Percentiles rank a stretch among this genome's conserved stretches.
Evolutionary conservation across 2,329 filamentous ascomycete species (phyloP).

Genomic region (Elsinoe perseae): DNA sequence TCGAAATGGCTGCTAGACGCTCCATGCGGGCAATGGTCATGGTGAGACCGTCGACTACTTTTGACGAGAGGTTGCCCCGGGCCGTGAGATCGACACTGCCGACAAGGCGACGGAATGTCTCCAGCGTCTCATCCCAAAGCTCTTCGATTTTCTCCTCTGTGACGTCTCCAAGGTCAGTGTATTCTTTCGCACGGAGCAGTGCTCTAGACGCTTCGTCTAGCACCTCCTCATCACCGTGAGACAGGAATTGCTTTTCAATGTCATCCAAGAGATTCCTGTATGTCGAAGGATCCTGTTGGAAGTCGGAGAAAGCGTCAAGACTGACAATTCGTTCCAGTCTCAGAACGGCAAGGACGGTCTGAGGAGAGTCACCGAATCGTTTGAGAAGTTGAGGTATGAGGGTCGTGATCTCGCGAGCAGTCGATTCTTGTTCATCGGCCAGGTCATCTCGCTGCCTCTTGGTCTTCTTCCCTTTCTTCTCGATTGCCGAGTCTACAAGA

Average conservation of each 20-base stretch:
- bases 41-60: conserved; percentile 60
- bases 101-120: conserved; percentile 60
- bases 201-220: conserved; percentile 75
- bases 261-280: conserved; percentile 80
- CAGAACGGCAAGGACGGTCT: conserved; percentile 77
- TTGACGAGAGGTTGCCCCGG: conserved; percentile 60
- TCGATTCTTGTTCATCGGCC: conserved; percentile 65
- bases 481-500: conserved; percentile 52
- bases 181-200: conserved; percentile 74
- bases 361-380: conserved; percentile 85
- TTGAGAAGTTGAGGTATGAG: conserved; percentile 79
- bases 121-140: conserved; percentile 78
- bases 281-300: conserved; percentile 75
- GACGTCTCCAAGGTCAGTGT: conserved; percentile 80
- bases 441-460: conserved; percentile 55
- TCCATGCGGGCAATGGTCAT: conserved; percentile 71
- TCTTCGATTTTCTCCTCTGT: conserved; percentile 71
- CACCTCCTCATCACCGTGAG: conserved; percentile 82
- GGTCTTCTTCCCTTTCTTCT: conserved; percentile 49
- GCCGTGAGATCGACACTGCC: conserved; percentile 63
- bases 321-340: conserved; percentile 80
- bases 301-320: conserved; percentile 76
- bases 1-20: conserved; percentile 70
- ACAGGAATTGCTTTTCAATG: conserved; percentile 85
- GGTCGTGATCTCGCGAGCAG: conserved; percentile 66